Conservation (phyloP, 2,329 filamentous ascomycete genomes). For the Aspergillus pseudonomiae region DNA sequence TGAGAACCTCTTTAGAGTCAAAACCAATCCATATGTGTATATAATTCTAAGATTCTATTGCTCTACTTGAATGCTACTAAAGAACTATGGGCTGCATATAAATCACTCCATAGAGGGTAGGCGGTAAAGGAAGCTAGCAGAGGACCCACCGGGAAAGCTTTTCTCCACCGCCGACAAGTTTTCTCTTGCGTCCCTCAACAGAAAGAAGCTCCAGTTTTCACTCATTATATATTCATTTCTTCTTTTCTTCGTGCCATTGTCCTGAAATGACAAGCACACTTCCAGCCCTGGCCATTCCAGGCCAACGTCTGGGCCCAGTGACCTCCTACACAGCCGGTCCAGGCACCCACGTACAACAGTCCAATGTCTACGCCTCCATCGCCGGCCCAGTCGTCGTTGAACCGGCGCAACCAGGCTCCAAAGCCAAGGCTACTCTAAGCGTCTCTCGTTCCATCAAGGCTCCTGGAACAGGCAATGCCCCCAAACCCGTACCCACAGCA, state of each 20-base stretch:
- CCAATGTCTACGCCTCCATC: slow-evolving; percentile 78
- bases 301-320: slow-evolving; percentile 73
- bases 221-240: background rate
- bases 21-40: no score
- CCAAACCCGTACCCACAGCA: background rate
- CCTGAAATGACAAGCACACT: slow-evolving; percentile 34
- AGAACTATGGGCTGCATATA: background rate
- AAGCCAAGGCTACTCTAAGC: slow-evolving; percentile 45
- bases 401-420: slow-evolving; percentile 41
- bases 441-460: slow-evolving; percentile 26
- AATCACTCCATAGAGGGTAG: background rate
- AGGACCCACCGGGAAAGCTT: background rate
- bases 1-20: no score
- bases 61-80: no score
- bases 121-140: background rate
- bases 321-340: slow-evolving; percentile 72
- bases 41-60: no score
- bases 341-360: slow-evolving; percentile 80
- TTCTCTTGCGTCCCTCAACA: background rate
- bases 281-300: slow-evolving; percentile 70
- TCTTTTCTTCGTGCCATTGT: background rate
- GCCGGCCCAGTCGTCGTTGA: slow-evolving; percentile 69
- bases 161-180: slow-evolving; percentile 2
- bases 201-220: slow-evolving; percentile 5
- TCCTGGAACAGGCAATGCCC: background rate